Conservation (phyloP, 257 asterid species). For the Asclepias syriaca region DNA sequence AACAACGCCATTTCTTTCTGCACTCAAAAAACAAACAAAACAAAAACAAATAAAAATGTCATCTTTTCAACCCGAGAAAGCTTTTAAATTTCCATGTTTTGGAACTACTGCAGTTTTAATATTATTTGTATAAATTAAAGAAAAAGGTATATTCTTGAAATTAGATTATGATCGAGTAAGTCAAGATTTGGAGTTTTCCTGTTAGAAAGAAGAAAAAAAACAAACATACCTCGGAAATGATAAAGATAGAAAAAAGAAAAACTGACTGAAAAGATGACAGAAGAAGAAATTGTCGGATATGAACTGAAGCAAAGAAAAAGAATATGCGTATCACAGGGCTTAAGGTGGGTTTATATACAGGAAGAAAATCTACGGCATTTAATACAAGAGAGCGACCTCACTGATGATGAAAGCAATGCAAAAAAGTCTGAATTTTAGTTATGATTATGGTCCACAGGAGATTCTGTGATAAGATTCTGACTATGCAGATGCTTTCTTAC, state of each 20-base stretch:
- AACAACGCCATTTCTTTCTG: not conserved
- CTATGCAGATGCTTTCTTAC: too few relatives aligned
- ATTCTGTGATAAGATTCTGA: too few relatives aligned
- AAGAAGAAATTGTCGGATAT: not conserved
- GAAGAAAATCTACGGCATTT: too few relatives aligned
- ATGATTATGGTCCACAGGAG: too few relatives aligned
- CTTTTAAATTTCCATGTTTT: not conserved
- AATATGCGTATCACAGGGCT: conserved; percentile 3
- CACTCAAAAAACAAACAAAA: not conserved
- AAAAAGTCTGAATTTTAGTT: too few relatives aligned
- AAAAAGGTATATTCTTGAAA: not conserved
- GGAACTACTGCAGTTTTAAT: not conserved
- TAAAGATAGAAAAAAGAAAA: not conserved
- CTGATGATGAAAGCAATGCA: too few relatives aligned
- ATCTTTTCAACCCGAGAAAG: too few relatives aligned
- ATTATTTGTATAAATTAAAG: not conserved
- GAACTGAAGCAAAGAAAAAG: not conserved
- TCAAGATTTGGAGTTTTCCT: not conserved
- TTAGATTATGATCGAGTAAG: not conserved
- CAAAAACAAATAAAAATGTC: not conserved
- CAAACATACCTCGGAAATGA: not conserved
- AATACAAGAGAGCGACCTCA: not conserved
- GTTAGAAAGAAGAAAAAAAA: not conserved
- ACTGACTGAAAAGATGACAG: conserved; percentile 10
- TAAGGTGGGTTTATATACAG: not conserved